These are phyloP conservation scores for Cryptosporidium canis DNA, from an alignment of 169 alveolate genomes.

Conservation along the genomic window DNA sequence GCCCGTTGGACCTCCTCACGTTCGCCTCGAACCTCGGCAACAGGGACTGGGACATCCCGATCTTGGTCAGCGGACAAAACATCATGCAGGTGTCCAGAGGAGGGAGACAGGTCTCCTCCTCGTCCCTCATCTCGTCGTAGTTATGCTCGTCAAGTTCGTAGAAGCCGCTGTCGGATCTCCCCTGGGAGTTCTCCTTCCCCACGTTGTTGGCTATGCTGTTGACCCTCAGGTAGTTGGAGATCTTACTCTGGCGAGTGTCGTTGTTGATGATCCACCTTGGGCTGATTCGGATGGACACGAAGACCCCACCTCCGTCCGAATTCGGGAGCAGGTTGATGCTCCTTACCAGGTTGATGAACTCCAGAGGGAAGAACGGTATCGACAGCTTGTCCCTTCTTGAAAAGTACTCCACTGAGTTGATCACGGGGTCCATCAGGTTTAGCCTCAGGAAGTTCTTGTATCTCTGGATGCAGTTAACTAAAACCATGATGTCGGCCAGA, in stretches of 20 bases:
- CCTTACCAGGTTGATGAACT: conserved; percentile 3
- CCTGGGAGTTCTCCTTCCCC: not conserved
- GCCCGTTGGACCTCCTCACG: conserved; percentile 18
- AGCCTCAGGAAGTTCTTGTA: conserved; percentile 28
- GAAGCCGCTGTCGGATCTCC: not conserved
- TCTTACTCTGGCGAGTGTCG: not conserved
- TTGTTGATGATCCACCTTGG: conserved; percentile 50
- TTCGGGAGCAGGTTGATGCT: not conserved
- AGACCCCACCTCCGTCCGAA: conserved; percentile 38
- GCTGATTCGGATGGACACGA: conserved; percentile 8
- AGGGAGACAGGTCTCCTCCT: conserved; percentile 17
- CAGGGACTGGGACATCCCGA: conserved; percentile 34
- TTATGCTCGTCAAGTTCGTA: conserved; percentile 6
- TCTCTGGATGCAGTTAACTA: conserved; percentile 19
- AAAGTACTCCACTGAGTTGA: conserved; percentile 32
- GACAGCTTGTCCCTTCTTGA: conserved; percentile 26
- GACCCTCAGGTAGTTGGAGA: not conserved
- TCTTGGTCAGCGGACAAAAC: conserved; percentile 57
- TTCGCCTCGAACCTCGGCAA: conserved; percentile 51
- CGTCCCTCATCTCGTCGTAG: conserved; percentile 38
- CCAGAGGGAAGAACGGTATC: conserved; percentile 25
- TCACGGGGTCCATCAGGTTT: conserved; percentile 41
- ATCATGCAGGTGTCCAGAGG: conserved; percentile 39
- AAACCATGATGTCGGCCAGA: conserved; percentile 27
- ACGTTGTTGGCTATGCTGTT: not conserved